These are phyloP conservation scores for Cucumis melo DNA, from an alignment of 306 rosid genomes.

Conservation along the genomic window DNA sequence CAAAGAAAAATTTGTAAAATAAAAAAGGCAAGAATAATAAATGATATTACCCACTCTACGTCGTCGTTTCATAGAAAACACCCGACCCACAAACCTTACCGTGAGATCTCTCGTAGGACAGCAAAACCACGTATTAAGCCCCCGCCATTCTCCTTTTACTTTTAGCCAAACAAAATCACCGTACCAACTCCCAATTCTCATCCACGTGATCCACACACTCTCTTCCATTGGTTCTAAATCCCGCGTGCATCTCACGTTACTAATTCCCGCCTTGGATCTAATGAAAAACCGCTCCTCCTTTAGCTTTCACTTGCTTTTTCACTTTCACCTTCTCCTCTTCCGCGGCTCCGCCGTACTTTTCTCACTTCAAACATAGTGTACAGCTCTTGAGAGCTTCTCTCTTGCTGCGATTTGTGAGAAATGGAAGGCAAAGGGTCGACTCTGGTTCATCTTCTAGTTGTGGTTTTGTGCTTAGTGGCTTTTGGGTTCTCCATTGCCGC, in stretches of 20 bases:
- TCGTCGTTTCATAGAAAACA: not conserved
- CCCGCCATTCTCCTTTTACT: not conserved
- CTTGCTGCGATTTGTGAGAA: not conserved
- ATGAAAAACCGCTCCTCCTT: not conserved
- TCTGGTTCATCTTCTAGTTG: constrained; percentile 61
- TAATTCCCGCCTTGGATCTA: not conserved
- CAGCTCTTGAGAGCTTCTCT: not conserved
- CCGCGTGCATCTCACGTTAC: not conserved
- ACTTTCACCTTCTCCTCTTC: not conserved
- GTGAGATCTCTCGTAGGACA: not conserved
- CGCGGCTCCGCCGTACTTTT: not conserved
- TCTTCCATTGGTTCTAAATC: not conserved
- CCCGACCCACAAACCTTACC: not conserved
- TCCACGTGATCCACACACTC: not conserved
- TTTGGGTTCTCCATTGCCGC: constrained; percentile 98
- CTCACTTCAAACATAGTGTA: not conserved
- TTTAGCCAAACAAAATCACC: not conserved
- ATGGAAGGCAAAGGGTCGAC: constrained; percentile 76
- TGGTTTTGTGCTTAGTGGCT: constrained; percentile 64
- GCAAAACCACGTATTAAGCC: not conserved
- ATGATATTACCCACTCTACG: not conserved
- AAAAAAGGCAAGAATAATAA: not conserved
- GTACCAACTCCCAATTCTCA: no score
- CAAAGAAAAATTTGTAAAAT: not conserved
- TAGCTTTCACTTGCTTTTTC: not conserved